These are phyloP conservation scores for Leccinum aurantiacum DNA, from an alignment of 768 basidiomycete genomes.

Conservation along the genomic window DNA sequence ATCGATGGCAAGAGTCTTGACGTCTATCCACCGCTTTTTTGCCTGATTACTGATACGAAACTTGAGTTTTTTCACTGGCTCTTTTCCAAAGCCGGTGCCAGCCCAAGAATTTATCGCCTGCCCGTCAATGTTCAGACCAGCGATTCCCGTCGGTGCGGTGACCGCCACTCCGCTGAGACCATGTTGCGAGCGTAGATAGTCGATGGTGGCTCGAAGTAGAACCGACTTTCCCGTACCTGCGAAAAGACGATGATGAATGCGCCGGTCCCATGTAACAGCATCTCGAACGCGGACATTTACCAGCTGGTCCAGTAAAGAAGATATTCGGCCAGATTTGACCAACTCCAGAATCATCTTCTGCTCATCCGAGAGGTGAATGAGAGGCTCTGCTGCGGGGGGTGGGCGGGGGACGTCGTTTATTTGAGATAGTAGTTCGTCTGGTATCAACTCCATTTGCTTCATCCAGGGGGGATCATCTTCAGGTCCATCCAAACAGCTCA, in stretches of 20 bases:
- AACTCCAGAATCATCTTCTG: slow-evolving; percentile 41
- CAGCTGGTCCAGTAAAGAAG: slow-evolving; percentile 77
- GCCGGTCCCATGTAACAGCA: neutral
- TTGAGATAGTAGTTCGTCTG: neutral
- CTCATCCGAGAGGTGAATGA: slow-evolving; percentile 37
- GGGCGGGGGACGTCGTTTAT: neutral
- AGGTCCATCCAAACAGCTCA: neutral
- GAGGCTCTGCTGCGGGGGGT: slow-evolving; percentile 8
- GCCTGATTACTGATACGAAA: slow-evolving; percentile 31
- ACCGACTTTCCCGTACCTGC: slow-evolving; percentile 73
- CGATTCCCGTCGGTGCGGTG: slow-evolving; percentile 66
- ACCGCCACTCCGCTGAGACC: slow-evolving; percentile 43
- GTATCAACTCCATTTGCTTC: neutral
- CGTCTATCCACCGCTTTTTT: slow-evolving; percentile 48
- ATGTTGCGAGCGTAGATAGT: slow-evolving; percentile 33
- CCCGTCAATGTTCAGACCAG: slow-evolving; percentile 70
- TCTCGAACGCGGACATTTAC: slow-evolving; percentile 32
- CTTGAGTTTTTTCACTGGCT: slow-evolving; percentile 42
- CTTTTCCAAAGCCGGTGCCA: slow-evolving; percentile 62
- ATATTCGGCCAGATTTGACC: slow-evolving; percentile 58
- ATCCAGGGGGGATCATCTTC: neutral
- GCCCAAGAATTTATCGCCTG: slow-evolving; percentile 66
- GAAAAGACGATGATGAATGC: neutral
- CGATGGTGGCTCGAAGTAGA: slow-evolving; percentile 61
- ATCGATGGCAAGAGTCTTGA: slow-evolving; percentile 63